Evolutionary conservation across 768 basidiomycete genomes (phyloP).

Genomic region (Boletus speciosus): DNA sequence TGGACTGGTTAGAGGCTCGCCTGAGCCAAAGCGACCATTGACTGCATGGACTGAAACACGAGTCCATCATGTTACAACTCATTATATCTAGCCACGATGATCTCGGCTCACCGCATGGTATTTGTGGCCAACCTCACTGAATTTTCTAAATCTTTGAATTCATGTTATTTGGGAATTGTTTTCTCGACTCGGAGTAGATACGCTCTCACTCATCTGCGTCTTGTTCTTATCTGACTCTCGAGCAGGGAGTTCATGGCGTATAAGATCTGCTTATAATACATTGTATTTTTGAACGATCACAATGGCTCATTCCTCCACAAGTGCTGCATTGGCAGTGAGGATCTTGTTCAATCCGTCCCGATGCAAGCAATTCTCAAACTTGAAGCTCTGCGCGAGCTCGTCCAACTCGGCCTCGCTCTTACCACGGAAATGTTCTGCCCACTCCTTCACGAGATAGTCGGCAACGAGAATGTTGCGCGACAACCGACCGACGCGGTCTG

Average conservation of each 20-base stretch:
- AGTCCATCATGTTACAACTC: neutral
- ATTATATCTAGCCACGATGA: neutral
- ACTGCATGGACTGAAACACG: conserved; percentile 10
- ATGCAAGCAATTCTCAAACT: conserved; percentile 64
- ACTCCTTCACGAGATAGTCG: conserved; percentile 70
- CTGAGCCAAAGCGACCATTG: conserved; percentile 16
- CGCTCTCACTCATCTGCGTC: neutral
- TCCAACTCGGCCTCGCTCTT: conserved; percentile 62
- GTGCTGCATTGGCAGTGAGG: conserved; percentile 40
- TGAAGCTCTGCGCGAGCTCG: conserved; percentile 71
- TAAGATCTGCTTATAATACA: neutral
- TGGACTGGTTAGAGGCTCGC: conserved; percentile 46
- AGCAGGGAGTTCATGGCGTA: neutral
- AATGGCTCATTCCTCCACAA: neutral
- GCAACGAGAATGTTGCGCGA: conserved; percentile 65
- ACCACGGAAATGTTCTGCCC: conserved; percentile 66
- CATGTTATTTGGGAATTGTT: neutral
- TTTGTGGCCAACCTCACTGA: neutral
- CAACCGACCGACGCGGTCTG: conserved; percentile 52
- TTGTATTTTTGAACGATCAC: neutral
- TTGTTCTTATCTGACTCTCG: neutral
- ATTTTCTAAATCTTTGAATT: neutral
- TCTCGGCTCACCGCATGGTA: neutral
- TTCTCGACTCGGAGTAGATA: neutral
- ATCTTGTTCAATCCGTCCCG: conserved; percentile 63